phyloP scores from a whole-genome alignment of 2,329 filamentous ascomycete species.

The Trichoderma sp. region DNA sequence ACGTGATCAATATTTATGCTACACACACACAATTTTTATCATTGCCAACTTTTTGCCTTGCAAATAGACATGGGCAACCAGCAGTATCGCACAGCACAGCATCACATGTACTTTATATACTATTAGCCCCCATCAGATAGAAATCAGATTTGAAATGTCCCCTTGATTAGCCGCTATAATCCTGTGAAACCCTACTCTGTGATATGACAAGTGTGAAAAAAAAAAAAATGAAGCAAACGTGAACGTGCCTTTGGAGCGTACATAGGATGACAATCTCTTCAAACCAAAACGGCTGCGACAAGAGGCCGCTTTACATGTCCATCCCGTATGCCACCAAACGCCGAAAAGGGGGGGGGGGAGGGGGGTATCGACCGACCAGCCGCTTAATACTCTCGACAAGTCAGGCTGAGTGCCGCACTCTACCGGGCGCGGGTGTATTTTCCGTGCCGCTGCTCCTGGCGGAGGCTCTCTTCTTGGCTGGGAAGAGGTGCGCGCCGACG shows the following conservation, averaged over 20 bases:
- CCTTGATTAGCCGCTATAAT: neutral
- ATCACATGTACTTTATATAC: neutral
- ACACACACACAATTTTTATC: neutral
- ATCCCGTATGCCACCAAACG: conserved; percentile 24
- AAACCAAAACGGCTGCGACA: neutral
- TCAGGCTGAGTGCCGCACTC: neutral
- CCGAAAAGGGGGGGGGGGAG: conserved; percentile 19
- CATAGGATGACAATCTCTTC: neutral
- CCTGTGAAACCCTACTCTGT: neutral
- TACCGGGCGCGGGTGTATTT: conserved; percentile 56
- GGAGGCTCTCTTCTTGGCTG: conserved; percentile 78
- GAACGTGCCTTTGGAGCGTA: neutral
- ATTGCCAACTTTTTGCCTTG: neutral
- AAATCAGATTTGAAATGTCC: conserved; percentile 3
- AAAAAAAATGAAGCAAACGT: neutral
- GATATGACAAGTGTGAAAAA: neutral
- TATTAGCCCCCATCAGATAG: conserved; percentile 16
- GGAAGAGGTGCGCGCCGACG: conserved; percentile 67
- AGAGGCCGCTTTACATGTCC: neutral
- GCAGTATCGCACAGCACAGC: neutral
- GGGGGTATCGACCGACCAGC: conserved; percentile 20
- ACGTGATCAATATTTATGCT: neutral
- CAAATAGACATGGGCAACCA: neutral
- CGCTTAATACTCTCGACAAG: neutral
- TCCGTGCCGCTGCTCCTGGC: conserved; percentile 68